Evolutionary conservation across 2,329 filamentous ascomycete species (phyloP).

Genomic region (Hyphodiscus sp.): DNA sequence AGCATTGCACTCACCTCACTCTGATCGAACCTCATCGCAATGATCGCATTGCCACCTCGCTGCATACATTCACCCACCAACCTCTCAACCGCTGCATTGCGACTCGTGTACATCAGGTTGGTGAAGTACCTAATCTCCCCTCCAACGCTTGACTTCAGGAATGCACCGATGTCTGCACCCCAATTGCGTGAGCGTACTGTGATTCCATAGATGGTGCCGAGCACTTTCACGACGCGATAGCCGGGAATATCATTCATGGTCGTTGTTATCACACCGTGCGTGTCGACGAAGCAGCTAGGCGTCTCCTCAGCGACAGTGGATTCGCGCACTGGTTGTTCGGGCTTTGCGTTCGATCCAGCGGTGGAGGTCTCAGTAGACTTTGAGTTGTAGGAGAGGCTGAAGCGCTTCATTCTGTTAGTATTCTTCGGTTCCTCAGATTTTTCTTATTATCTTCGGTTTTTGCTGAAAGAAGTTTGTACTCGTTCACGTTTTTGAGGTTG

Average conservation of each 20-base stretch:
- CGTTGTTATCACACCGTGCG: constrained; percentile 52
- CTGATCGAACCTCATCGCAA: constrained; percentile 52
- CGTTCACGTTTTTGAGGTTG: too few species aligned
- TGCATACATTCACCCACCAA: constrained; percentile 50
- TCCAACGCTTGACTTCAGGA: constrained; percentile 49
- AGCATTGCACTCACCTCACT: constrained; percentile 31
- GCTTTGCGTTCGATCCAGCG: background rate
- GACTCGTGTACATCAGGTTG: constrained; percentile 49
- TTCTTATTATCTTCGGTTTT: too few species aligned
- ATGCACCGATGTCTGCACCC: constrained; percentile 49
- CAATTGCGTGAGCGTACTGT: constrained; percentile 53
- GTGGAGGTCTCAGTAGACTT: background rate
- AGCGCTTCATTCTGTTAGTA: background rate
- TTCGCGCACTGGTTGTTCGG: background rate
- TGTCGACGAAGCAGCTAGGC: constrained; percentile 49
- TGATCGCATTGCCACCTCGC: constrained; percentile 53
- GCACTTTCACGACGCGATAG: constrained; percentile 49
- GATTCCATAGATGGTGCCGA: constrained; percentile 52
- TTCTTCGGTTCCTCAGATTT: too few species aligned
- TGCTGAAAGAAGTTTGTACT: too few species aligned
- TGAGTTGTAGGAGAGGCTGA: background rate
- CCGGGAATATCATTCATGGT: constrained; percentile 58
- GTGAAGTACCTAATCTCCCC: constrained; percentile 56
- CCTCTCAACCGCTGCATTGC: constrained; percentile 51
- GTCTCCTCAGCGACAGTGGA: background rate